phyloP scores from a whole-genome alignment of 331 rosid species.

The Stylosanthes scabra region DNA sequence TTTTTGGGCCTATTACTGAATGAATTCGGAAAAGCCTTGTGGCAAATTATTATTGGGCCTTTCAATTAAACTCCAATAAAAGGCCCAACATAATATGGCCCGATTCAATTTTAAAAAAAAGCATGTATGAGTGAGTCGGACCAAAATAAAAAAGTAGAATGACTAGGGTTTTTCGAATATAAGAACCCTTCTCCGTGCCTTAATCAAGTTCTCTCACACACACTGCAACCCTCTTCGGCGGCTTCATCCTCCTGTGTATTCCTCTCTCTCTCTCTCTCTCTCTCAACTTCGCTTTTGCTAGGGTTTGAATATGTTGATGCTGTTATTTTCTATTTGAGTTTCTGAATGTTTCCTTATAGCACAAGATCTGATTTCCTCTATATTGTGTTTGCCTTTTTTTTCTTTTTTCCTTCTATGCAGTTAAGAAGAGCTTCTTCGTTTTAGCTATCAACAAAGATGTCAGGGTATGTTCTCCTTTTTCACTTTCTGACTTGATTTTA shows the following conservation, averaged over 20 bases:
- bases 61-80: neutral
- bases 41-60: too few relatives aligned
- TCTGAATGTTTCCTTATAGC: neutral
- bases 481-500: neutral
- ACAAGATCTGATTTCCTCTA: neutral
- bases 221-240: neutral
- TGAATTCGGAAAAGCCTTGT: too few relatives aligned
- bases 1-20: too few relatives aligned
- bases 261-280: neutral
- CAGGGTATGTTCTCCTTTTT: conserved; percentile 43
- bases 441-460: conserved; percentile 37
- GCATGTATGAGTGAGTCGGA: too few relatives aligned
- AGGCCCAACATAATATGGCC: neutral
- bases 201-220: neutral
- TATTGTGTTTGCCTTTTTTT: neutral
- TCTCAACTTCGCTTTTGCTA: neutral
- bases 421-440: conserved; percentile 20
- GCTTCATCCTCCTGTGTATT: neutral
- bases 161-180: neutral
- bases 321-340: neutral
- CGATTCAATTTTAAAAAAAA: too few relatives aligned
- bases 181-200: neutral
- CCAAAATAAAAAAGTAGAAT: neutral
- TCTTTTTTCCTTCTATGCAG: conserved; percentile 36
- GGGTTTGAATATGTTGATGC: neutral